Conservation (phyloP, 805 yeast genomes). For the Candida ortonii region DNA sequence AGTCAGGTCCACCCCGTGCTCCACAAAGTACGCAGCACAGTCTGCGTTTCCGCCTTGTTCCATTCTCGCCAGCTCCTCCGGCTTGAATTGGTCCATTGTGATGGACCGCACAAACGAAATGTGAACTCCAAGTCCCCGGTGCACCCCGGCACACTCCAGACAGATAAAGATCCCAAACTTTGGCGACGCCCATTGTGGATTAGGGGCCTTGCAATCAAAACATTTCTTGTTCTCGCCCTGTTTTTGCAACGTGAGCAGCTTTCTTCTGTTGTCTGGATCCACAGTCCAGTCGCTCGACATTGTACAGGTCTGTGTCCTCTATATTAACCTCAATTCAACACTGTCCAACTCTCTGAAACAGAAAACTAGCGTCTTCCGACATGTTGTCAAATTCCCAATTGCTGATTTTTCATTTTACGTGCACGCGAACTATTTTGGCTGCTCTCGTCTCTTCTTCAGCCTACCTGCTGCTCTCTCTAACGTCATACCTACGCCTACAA, state of each 20-base stretch:
- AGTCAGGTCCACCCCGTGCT: constrained; percentile 65
- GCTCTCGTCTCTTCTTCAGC: too few relatives aligned
- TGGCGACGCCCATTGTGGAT: constrained; percentile 99
- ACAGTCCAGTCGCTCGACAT: constrained; percentile 76
- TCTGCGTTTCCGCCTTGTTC: constrained; percentile 89
- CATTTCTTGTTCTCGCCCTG: constrained; percentile 82
- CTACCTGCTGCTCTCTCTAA: too few relatives aligned
- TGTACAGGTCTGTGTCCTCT: too few relatives aligned
- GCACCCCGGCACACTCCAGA: constrained; percentile 96
- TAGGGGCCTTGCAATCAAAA: constrained; percentile 91
- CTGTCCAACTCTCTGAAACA: too few relatives aligned
- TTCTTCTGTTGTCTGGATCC: constrained; percentile 89
- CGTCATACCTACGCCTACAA: too few relatives aligned
- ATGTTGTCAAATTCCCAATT: too few relatives aligned
- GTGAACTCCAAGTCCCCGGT: constrained; percentile 94
- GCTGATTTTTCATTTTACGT: too few relatives aligned
- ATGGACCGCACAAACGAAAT: constrained; percentile 94
- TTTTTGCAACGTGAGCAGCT: constrained; percentile 73
- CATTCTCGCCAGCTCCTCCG: constrained; percentile 87
- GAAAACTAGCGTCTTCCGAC: too few relatives aligned
- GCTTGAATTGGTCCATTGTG: constrained; percentile 98
- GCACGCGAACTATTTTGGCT: too few relatives aligned
- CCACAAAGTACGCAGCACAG: constrained; percentile 63
- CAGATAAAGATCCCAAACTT: constrained; percentile 97
- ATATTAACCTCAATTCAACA: too few relatives aligned